Percentiles rank a stretch among this genome's conserved stretches.
These are phyloP conservation scores for Akanthomyces muscarius DNA, from an alignment of 2,329 filamentous ascomycete genomes.

Conservation along the genomic window DNA sequence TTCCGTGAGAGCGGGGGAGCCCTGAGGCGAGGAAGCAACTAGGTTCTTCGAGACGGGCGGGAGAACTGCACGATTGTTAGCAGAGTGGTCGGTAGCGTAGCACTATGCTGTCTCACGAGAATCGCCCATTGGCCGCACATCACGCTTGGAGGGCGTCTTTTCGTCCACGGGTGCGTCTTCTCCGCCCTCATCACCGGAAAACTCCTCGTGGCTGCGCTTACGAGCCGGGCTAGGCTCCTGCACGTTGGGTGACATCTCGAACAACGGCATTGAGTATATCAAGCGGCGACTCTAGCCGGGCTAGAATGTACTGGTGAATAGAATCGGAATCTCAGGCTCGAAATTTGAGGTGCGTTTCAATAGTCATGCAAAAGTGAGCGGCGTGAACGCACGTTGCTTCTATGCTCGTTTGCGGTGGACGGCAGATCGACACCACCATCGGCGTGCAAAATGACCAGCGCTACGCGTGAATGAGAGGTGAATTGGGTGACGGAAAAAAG, in stretches of 20 bases:
- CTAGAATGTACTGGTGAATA: neutral
- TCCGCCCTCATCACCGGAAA: slow-evolving; percentile 32
- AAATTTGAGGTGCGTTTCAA: too few species aligned
- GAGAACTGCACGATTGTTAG: slow-evolving; percentile 24
- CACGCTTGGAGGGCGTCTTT: slow-evolving; percentile 20
- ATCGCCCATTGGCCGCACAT: slow-evolving; percentile 23
- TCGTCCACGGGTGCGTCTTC: slow-evolving; percentile 21
- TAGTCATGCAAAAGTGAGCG: neutral
- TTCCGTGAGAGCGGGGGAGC: slow-evolving; percentile 39
- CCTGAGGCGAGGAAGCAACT: slow-evolving; percentile 28
- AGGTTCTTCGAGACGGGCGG: slow-evolving; percentile 23
- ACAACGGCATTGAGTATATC: slow-evolving; percentile 41
- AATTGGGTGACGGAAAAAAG: too few species aligned
- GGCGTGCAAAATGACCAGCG: neutral
- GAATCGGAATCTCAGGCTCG: too few species aligned
- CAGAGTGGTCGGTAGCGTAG: too few species aligned
- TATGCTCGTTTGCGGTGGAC: neutral
- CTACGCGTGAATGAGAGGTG: neutral
- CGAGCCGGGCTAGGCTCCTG: slow-evolving; percentile 38
- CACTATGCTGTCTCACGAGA: slow-evolving; percentile 22
- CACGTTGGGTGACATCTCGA: slow-evolving; percentile 45
- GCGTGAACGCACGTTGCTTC: neutral
- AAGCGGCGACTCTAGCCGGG: too few species aligned
- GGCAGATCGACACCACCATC: neutral
- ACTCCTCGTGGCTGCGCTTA: slow-evolving; percentile 47